Evolutionary conservation across 2,329 filamentous ascomycete genomes (phyloP).

Genomic region (Cercospora sojina): DNA sequence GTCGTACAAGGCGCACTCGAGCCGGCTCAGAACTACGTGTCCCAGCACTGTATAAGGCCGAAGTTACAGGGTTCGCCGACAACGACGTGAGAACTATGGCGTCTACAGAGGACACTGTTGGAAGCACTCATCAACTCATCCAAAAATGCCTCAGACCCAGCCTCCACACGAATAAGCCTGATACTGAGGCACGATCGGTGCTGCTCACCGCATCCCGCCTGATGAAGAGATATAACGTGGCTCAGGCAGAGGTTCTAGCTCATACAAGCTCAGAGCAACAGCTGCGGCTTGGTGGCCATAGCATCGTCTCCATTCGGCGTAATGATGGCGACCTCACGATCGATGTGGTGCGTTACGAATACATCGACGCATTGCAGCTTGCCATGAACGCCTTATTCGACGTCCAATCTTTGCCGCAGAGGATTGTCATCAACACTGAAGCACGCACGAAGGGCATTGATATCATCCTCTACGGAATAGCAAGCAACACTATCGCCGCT

Average conservation of each 20-base stretch:
- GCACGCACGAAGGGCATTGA: not conserved
- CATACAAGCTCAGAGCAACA: conserved; percentile 15
- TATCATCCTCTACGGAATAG: conserved; percentile 31
- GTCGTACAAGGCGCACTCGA: not conserved
- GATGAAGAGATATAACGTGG: conserved; percentile 22
- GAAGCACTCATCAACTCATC: conserved; percentile 13
- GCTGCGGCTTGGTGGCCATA: conserved; percentile 12
- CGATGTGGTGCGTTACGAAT: conserved; percentile 3
- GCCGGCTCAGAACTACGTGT: not conserved
- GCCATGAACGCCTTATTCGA: conserved; percentile 19
- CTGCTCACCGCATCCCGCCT: conserved; percentile 15
- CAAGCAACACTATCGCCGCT: conserved; percentile 29
- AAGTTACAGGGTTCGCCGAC: conserved; percentile 10
- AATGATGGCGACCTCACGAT: conserved; percentile 15
- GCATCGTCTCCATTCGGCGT: conserved; percentile 14
- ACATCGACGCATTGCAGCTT: not conserved
- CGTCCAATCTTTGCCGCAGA: conserved; percentile 1
- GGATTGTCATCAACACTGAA: not conserved
- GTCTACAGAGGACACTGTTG: conserved; percentile 10
- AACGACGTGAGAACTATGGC: conserved; percentile 1
- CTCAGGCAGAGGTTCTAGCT: conserved; percentile 21
- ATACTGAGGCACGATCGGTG: conserved; percentile 16
- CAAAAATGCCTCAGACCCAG: conserved; percentile 21
- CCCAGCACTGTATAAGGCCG: conserved; percentile 11
- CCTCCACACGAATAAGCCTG: conserved; percentile 7